A percentile compares a stretch with the other conserved stretches of the same genome.
Evolutionary conservation across 179 eudicot species (phyloP).

Genomic region (Silene vulgaris): DNA sequence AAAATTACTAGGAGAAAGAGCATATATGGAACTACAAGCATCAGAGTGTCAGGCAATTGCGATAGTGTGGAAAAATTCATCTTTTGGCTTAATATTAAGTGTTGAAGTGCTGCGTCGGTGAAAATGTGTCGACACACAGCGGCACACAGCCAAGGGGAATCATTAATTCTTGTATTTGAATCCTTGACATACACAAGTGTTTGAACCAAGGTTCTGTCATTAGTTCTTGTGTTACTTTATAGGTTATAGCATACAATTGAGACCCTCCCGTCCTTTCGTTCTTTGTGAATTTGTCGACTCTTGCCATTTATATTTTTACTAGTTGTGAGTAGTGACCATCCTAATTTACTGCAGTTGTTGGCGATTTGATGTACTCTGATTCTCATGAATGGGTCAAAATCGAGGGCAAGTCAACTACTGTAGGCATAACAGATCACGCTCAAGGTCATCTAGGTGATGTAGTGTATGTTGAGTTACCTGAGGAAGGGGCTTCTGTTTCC

Average conservation of each 20-base stretch:
- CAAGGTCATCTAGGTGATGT: constrained; percentile 87
- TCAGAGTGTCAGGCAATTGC: too few species aligned
- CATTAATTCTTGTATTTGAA: too few species aligned
- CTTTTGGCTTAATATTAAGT: too few species aligned
- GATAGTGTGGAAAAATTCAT: too few species aligned
- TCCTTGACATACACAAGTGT: too few species aligned
- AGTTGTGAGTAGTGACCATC: neutral
- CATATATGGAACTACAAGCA: neutral
- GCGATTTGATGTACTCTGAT: constrained; percentile 68
- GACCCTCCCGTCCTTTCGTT: neutral
- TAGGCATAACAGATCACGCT: constrained; percentile 90
- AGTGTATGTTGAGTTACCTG: constrained; percentile 85
- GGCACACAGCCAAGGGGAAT: too few species aligned
- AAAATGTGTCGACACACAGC: too few species aligned
- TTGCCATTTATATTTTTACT: neutral
- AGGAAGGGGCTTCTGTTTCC: constrained; percentile 56
- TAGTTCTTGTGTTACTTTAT: neutral
- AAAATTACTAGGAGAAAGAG: neutral
- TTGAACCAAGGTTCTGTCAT: neutral
- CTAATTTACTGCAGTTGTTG: constrained; percentile 48
- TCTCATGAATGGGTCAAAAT: constrained; percentile 89
- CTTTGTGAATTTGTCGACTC: neutral
- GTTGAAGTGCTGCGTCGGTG: too few species aligned
- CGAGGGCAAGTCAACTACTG: constrained; percentile 62
- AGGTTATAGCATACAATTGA: neutral